Conservation (phyloP, 1,284 basidiomycete genomes). For the Ustilago nuda region DNA sequence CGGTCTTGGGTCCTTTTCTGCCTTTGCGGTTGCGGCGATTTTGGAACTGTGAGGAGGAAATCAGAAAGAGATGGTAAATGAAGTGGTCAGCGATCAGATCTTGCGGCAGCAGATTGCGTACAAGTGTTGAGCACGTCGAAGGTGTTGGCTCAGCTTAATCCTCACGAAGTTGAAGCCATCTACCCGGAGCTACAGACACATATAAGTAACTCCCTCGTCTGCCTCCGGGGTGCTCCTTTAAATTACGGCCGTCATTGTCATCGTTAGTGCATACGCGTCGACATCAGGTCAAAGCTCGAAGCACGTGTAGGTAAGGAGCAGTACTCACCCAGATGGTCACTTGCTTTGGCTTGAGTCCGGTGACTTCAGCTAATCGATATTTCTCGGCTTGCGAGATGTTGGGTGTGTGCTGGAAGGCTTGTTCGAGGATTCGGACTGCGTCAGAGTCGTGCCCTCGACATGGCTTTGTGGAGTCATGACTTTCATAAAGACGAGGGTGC, state of each 20-base stretch:
- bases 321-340: constrained; percentile 69
- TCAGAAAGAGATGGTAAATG: background rate
- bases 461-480: constrained; percentile 4
- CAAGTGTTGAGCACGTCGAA: too few species aligned
- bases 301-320: background rate
- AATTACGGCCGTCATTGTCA: constrained; percentile 10
- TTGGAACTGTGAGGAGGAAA: constrained; percentile 44
- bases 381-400: constrained; percentile 68
- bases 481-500: too few species aligned
- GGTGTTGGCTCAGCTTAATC: too few species aligned
- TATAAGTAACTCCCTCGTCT: background rate
- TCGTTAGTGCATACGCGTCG: background rate
- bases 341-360: constrained; percentile 63
- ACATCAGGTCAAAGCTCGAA: background rate
- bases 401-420: constrained; percentile 58
- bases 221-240: background rate
- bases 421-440: constrained; percentile 59
- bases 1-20: constrained; percentile 8
- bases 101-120: background rate
- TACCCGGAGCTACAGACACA: background rate
- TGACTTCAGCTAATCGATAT: constrained; percentile 57
- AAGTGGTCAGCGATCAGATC: background rate
- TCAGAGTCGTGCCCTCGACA: constrained; percentile 48
- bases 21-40: constrained; percentile 57
- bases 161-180: too few species aligned